A percentile compares a stretch with the other conserved stretches of the same genome.
Evolutionary conservation across 306 rosid genomes (phyloP).

Genomic region (Pterocarpus macrocarpus): DNA sequence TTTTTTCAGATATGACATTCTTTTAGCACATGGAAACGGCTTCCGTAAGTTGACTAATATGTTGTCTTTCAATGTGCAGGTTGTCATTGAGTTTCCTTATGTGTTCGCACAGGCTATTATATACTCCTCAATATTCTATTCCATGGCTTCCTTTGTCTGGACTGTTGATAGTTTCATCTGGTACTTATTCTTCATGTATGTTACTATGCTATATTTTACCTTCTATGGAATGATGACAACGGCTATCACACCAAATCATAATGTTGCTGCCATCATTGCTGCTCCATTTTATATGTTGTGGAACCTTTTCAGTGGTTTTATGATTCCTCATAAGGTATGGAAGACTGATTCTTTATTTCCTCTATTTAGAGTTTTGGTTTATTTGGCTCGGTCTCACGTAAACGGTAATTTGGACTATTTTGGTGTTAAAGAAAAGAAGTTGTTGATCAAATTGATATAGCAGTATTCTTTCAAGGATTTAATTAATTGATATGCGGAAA

Average conservation of each 20-base stretch:
- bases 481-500: no score
- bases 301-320: constrained; percentile 99
- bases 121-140: constrained; percentile 88
- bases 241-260: constrained; percentile 96
- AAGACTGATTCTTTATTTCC: constrained; percentile 34
- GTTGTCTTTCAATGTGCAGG: constrained; percentile 61
- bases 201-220: constrained; percentile 95
- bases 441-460: no score
- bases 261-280: constrained; percentile 89
- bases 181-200: constrained; percentile 95
- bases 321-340: constrained; percentile 97
- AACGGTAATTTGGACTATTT: not conserved
- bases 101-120: constrained; percentile 85
- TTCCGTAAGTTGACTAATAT: constrained; percentile 43
- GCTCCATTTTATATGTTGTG: constrained; percentile 99
- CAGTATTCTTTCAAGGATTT: no score
- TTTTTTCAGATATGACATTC: constrained; percentile 31
- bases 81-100: constrained; percentile 89
- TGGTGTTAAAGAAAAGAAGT: not conserved
- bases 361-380: constrained; percentile 29
- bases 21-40: constrained; percentile 7
- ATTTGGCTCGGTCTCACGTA: not conserved
- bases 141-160: constrained; percentile 91
- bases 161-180: constrained; percentile 74
- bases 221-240: constrained; percentile 99